Base-by-base conservation (phyloP, 352 stramenopile genomes). In the Globisporangium solare region DNA sequence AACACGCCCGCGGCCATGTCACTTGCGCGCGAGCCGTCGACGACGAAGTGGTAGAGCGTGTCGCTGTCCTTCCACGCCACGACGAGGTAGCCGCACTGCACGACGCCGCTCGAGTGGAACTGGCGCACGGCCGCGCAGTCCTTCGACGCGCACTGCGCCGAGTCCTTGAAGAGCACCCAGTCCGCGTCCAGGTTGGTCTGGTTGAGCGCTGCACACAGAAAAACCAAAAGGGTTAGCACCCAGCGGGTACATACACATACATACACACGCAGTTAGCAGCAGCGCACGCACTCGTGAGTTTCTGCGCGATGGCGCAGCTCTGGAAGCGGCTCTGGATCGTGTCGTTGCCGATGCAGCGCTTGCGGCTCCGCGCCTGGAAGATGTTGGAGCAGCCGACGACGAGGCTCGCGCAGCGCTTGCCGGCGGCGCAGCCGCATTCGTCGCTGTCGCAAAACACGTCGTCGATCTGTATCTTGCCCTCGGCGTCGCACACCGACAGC, bases 401-500 rank as follows among this genome's bases (percentile, higher is more conserved):
- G 12, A 88, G 73, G 46, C 70, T 90, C 32, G 76, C 80, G 48
- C 84, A 94, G 41, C 63, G 51, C 63, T 77, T 74, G 40, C 60
- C 73, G 8, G 65, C 59, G 0, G 67, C 67, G 55, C 84, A 94
- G 27, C 58, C 43, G 35, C 82, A 94, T 45, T 82, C 71, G 48
- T 74, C 62, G 45, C 73, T 60, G 45, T 83, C 74, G 41, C 84
- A 94, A 54, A 94, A 90, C 12, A 94, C 77, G 54, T 94, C 84
- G 59, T 92, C 84, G 31, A 91, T 66, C 61, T 92, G 80, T 48
- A 94, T 88, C 12, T 64, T 58, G 32, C 79, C 76, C 13, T 57
- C 49, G 0, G 59, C 61, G 47, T 89, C 64, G 54, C 84, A 94
- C 51, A 94, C 84, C 24, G 72, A 32, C 6, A 81, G 21, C 21